These are phyloP conservation scores for Pyropia yezoensis DNA, from an alignment of 23 red algal genomes.

Conservation along the genomic window DNA sequence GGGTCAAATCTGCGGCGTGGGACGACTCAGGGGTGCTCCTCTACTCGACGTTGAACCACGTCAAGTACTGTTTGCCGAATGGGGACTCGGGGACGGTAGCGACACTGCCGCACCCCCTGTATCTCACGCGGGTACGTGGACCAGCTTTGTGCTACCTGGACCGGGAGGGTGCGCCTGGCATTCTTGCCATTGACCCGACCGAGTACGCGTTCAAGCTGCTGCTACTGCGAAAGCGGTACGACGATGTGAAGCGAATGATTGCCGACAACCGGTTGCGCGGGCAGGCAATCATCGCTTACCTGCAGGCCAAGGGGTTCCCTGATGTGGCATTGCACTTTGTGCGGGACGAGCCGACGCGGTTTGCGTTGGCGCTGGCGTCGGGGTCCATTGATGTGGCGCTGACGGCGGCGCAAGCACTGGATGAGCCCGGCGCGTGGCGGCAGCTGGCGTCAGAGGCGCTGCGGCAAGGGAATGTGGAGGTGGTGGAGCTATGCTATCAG, in stretches of 20 bases:
- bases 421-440: constrained; percentile 59
- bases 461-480: constrained; percentile 73
- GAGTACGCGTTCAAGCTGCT: constrained; percentile 98
- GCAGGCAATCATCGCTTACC: constrained; percentile 89
- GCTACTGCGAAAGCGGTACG: constrained; percentile 83
- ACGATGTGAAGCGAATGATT: constrained; percentile 85
- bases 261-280: constrained; percentile 77
- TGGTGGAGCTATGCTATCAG: constrained; percentile 86
- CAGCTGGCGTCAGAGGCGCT: constrained; percentile 67
- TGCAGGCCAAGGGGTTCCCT: constrained; percentile 95
- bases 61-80: constrained; percentile 99
- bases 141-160: constrained; percentile 87
- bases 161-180: constrained; percentile 72
- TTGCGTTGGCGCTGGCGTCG: constrained; percentile 85
- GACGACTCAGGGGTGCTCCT: constrained; percentile 96
- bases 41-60: constrained; percentile 92
- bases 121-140: constrained; percentile 85
- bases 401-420: constrained; percentile 67
- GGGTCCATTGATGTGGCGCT: constrained; percentile 85
- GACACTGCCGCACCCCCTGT: constrained; percentile 67
- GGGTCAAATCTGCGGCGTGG: constrained; percentile 99
- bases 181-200: constrained; percentile 86
- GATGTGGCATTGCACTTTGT: constrained; percentile 96
- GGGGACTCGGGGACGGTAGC: constrained; percentile 90
- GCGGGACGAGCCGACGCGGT: constrained; percentile 87